Evolutionary conservation across 371 early-diverging fungal species (phyloP), one percentile per base, ranked within the genome.

Genomic region (Basidiobolus meristosporus): DNA sequence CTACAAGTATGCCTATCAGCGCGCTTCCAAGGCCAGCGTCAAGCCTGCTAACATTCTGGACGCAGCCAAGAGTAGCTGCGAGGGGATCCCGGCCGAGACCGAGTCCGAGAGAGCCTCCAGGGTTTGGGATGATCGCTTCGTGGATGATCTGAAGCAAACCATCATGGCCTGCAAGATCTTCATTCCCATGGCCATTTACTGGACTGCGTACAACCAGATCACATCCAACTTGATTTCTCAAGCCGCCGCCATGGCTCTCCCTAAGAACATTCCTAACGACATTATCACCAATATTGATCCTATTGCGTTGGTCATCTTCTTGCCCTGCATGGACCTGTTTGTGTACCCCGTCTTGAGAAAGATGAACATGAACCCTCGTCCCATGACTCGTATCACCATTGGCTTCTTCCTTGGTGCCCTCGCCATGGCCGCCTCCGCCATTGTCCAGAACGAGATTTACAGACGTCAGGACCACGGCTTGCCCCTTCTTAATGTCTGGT

Each of bases 151-250:
- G 48, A 61, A 60, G 47, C 59, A 60, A 35, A 59, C 74, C 4
- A 52, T 78, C 33, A 59, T 60, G 21, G 76, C 82, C 26, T 79
- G 77, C 61, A 61, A 68, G 44, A 70, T 81, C 14, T 79, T 84
- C 51, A 46, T 63, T 39, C 70, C 70, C 60, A 78, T 55, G 46
- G 76, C 80, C 16, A 49, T 84, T 36, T 84, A 71, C 63, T 84
- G 85, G 85, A 65, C 74, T 19, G 62, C 72, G 46, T 81, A 81
- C 56, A 50, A 54, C 35, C 77, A 84, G 57, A 77, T 82, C 64
- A 59, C 59, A 40, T 73, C 71, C 57, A 81, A 79, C 54, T 57
- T 84, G 51, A 53, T 82, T 31, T 73, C 73, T 39, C 72, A 71
- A 60, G 77, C 73, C 26, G 60, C 60, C 39, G 69, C 65, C 42